Base-by-base conservation (phyloP, 495 filamentous ascomycete species). In the Aspergillus biplanus region DNA sequence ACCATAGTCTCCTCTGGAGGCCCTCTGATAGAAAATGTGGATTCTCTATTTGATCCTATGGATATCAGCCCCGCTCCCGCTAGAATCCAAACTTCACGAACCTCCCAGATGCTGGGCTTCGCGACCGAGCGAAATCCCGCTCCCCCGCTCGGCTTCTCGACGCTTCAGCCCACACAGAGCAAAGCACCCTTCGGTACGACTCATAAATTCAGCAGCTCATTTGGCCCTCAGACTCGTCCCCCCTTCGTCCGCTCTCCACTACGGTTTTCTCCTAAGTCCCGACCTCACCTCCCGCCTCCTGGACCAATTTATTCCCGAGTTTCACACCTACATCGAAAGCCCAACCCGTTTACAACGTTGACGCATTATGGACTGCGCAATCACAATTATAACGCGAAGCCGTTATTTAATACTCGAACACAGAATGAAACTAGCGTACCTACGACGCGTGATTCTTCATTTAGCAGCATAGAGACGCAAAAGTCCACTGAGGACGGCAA, bases 1-100 rank as follows among this genome's bases (percentile, higher is more conserved):
- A 60, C 58, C 60, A 31, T 65, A 34, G 8, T 60, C 5, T 54
- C 63, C 33, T 4, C 56, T 2, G 47, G 61, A 15, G 49, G 48
- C 13, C 6, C 59, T n/a, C 52, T 11, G 12, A n/a, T n/a, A 6
- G 52, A 31, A 5, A 3, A 21, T 21, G 12, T n/a, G 13, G 52
- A 56, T 48, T 8, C 7, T 15, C 15, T 34, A 18, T 54, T 52
- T 34, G 65, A 66, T 63, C 63, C 65, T 6, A 71, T 68, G 68
- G 63, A 71, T 33, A 65, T 67, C 31, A 57, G 50, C 35, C 54
- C 63, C 18, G 18, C 59, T 48, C 39, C 61, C 32, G 12, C 53
- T 13, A n/a, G 4, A 1, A 52, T 7, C 31, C 12, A 44, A 13
- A 12, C 0, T 15, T 15, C 16, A 6, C 18, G 11, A 7, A 5